These are phyloP conservation scores for Trypanosoma scelopori DNA, from an alignment of 208 protist species.

Conservation along the genomic window DNA sequence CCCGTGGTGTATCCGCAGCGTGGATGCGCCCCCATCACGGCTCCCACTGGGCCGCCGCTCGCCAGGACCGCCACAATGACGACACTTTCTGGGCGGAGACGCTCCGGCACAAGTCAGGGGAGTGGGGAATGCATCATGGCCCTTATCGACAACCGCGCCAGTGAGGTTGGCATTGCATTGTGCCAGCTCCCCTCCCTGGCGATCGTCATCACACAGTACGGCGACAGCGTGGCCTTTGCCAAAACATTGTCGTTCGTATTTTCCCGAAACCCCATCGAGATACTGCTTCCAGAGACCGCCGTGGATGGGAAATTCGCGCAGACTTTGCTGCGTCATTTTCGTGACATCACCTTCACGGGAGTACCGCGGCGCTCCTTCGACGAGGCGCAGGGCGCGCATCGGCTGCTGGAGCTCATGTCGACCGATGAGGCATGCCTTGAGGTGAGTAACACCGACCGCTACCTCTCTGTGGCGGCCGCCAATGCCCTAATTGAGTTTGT, in stretches of 20 bases:
- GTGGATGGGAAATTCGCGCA: conserved; percentile 56
- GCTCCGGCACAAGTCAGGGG: conserved; percentile 20
- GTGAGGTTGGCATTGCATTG: conserved; percentile 76
- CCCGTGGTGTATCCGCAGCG: neutral
- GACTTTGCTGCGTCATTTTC: conserved; percentile 58
- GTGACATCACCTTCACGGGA: conserved; percentile 66
- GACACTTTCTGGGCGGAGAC: conserved; percentile 23
- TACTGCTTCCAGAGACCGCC: conserved; percentile 64
- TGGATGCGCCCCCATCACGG: neutral
- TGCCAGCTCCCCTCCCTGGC: conserved; percentile 58
- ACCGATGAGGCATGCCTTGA: conserved; percentile 30
- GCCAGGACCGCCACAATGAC: conserved; percentile 10
- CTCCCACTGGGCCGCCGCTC: neutral
- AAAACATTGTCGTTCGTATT: conserved; percentile 70
- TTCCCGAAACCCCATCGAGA: conserved; percentile 71
- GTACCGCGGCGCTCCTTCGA: conserved; percentile 77
- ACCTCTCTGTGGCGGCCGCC: conserved; percentile 76
- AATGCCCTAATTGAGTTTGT: conserved; percentile 77
- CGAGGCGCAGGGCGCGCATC: conserved; percentile 53
- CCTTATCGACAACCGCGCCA: conserved; percentile 65
- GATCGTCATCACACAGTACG: conserved; percentile 72
- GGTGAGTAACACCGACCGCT: conserved; percentile 60
- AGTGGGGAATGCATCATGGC: conserved; percentile 58
- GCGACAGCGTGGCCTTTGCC: conserved; percentile 67
- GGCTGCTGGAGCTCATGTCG: conserved; percentile 59